phyloP scores from a whole-genome alignment of 1,284 basidiomycete genomes.

The Bjerkandera adusta region DNA sequence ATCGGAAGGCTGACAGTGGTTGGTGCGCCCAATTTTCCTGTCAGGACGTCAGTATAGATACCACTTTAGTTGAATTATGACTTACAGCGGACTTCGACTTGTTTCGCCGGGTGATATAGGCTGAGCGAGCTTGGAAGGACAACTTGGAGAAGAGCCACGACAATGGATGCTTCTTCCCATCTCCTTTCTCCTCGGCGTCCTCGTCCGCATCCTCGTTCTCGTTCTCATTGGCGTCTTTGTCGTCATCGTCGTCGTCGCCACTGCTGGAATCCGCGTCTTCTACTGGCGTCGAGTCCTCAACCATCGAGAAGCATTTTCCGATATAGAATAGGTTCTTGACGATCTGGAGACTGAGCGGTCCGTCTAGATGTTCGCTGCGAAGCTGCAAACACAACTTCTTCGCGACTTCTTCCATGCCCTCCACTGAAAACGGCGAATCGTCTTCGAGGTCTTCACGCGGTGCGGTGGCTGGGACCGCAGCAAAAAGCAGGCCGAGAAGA shows the following conservation, averaged over 20 bases:
- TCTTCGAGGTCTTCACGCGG: constrained; percentile 35
- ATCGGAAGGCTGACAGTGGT: constrained; percentile 80
- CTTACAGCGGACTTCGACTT: constrained; percentile 46
- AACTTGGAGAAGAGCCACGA: constrained; percentile 94
- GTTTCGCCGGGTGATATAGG: constrained; percentile 67
- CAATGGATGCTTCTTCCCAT: constrained; percentile 54
- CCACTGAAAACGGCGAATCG: constrained; percentile 47
- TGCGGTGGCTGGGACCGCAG: constrained; percentile 40
- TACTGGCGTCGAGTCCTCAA: constrained; percentile 27
- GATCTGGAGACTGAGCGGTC: constrained; percentile 76
- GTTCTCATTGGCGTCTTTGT: too few relatives aligned
- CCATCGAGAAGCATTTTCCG: constrained; percentile 77
- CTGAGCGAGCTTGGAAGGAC: constrained; percentile 83
- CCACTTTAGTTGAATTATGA: constrained; percentile 23
- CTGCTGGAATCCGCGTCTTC: constrained; percentile 28
- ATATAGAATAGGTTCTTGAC: constrained; percentile 95
- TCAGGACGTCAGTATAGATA: constrained; percentile 1
- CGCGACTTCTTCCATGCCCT: constrained; percentile 69
- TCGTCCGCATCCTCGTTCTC: constrained; percentile 32
- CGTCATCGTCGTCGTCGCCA: constrained; percentile 32
- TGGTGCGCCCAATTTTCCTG: constrained; percentile 76
- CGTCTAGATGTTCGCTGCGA: constrained; percentile 80
- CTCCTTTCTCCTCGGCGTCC: constrained; percentile 26
- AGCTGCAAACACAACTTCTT: constrained; percentile 80
- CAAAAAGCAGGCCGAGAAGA: constrained; percentile 74